Evolutionary conservation across 257 asterid species (phyloP).

Genomic region (Fraxinus pennsylvanica): DNA sequence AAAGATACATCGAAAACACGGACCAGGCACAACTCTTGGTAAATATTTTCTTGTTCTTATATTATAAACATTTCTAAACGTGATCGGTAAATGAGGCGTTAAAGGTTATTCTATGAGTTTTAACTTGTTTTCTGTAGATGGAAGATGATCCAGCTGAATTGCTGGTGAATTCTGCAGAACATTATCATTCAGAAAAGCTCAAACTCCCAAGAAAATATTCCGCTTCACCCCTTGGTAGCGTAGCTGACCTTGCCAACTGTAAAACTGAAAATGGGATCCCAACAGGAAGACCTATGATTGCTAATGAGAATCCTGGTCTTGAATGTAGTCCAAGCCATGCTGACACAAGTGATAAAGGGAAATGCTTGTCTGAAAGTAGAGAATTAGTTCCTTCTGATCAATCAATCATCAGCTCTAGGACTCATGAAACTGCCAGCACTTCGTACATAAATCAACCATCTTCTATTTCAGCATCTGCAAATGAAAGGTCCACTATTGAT

Average conservation of each 20-base stretch:
- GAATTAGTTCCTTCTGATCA: slow-evolving; percentile 49
- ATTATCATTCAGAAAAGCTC: slow-evolving; percentile 41
- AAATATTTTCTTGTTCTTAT: background rate
- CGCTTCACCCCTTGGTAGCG: slow-evolving; percentile 32
- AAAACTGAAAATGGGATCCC: slow-evolving; percentile 45
- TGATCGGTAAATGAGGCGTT: slow-evolving; percentile 24
- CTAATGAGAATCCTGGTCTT: slow-evolving; percentile 36
- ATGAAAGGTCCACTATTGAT: slow-evolving; percentile 31
- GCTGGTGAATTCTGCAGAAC: slow-evolving; percentile 53
- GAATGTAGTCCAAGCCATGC: slow-evolving; percentile 41
- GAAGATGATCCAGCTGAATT: slow-evolving; percentile 80
- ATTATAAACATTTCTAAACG: slow-evolving; percentile 13
- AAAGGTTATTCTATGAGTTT: slow-evolving; percentile 27
- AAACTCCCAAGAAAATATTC: slow-evolving; percentile 42
- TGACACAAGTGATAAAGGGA: slow-evolving; percentile 43
- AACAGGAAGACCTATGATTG: slow-evolving; percentile 35
- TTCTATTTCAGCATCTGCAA: slow-evolving; percentile 32
- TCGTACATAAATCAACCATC: slow-evolving; percentile 49
- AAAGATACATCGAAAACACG: too few species aligned
- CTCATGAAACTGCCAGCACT: slow-evolving; percentile 55
- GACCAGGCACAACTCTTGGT: too few species aligned
- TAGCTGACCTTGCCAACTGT: slow-evolving; percentile 36
- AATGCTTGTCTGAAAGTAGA: slow-evolving; percentile 50
- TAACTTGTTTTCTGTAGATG: slow-evolving; percentile 49
- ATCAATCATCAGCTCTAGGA: slow-evolving; percentile 29